A percentile compares a stretch with the other conserved stretches of the same genome.
These are phyloP conservation scores for Nemophila menziesii DNA, from an alignment of 257 asterid species.

Conservation along the genomic window DNA sequence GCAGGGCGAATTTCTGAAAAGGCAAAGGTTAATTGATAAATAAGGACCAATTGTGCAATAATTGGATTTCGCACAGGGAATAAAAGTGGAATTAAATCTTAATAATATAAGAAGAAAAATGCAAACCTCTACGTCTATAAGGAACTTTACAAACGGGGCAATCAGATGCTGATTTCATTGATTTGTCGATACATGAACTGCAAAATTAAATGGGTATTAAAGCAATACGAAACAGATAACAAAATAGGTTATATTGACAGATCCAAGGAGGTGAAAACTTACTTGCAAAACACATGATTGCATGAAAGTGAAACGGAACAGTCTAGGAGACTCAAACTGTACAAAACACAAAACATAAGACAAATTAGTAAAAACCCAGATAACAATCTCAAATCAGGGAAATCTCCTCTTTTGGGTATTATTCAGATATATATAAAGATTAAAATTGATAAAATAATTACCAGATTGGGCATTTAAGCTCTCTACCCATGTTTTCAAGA, in stretches of 20 bases:
- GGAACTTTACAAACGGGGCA: constrained; percentile 98
- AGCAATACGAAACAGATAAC: neutral
- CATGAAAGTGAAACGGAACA: constrained; percentile 78
- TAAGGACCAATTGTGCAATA: neutral
- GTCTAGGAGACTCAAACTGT: constrained; percentile 78
- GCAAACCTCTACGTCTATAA: constrained; percentile 70
- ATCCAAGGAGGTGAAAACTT: constrained; percentile 15
- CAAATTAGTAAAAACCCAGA: neutral
- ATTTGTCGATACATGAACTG: constrained; percentile 64
- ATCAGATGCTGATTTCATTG: constrained; percentile 62
- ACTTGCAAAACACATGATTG: constrained; percentile 95
- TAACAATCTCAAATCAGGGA: neutral
- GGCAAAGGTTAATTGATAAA: constrained; percentile 1
- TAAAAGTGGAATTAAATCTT: neutral
- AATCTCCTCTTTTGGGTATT: neutral
- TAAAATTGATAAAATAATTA: constrained; percentile 8
- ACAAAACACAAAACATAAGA: constrained; percentile 1
- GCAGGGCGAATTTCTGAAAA: constrained; percentile 75
- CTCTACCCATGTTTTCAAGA: constrained; percentile 90
- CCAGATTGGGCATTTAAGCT: constrained; percentile 98
- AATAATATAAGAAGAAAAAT: neutral
- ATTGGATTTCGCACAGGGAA: neutral
- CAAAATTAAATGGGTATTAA: constrained; percentile 1
- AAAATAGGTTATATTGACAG: neutral
- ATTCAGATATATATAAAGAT: neutral